A percentile compares a stretch with the other conserved stretches of the same genome.
Evolutionary conservation across 352 stramenopile genomes (phyloP).

Genomic region (Phytophthora pinifolia): DNA sequence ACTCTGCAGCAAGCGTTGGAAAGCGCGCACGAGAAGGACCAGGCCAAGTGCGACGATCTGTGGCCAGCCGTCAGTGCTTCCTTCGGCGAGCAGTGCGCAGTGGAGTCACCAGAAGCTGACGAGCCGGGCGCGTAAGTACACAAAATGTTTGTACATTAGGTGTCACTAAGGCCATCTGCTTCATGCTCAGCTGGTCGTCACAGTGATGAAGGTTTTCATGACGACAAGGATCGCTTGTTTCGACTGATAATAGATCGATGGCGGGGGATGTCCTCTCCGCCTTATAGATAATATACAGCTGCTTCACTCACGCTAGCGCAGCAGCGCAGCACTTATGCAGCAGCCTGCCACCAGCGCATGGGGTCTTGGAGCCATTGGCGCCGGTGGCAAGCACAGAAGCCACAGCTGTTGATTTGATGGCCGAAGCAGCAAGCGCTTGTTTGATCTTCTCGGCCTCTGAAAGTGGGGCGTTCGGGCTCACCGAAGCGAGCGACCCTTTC

Average conservation of each 20-base stretch:
- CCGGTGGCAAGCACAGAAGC: conserved; percentile 8
- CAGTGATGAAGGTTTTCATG: not conserved
- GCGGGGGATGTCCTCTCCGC: conserved; percentile 3
- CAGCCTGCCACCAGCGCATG: conserved; percentile 19
- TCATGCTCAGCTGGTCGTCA: too few species aligned
- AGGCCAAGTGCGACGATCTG: conserved; percentile 54
- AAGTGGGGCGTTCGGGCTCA: conserved; percentile 22
- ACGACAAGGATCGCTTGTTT: conserved; percentile 15
- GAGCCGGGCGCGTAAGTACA: conserved; percentile 17
- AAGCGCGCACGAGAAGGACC: conserved; percentile 32
- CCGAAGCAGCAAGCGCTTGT: conserved; percentile 20
- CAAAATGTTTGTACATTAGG: conserved; percentile 2
- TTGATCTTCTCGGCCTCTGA: conserved; percentile 29
- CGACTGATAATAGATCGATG: conserved; percentile 21
- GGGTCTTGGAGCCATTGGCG: conserved; percentile 19
- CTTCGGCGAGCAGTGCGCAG: conserved; percentile 25
- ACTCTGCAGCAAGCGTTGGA: conserved; percentile 44
- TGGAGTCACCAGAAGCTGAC: conserved; percentile 12
- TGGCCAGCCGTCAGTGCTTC: conserved; percentile 41
- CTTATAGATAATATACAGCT: conserved; percentile 37
- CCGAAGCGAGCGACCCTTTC: conserved; percentile 25
- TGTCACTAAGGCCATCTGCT: too few species aligned
- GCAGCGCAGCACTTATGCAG: conserved; percentile 32
- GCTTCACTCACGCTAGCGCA: conserved; percentile 18
- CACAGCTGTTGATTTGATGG: conserved; percentile 14